These are phyloP conservation scores for Ascoidea asiatica DNA, from an alignment of 805 yeast species.

Conservation along the genomic window DNA sequence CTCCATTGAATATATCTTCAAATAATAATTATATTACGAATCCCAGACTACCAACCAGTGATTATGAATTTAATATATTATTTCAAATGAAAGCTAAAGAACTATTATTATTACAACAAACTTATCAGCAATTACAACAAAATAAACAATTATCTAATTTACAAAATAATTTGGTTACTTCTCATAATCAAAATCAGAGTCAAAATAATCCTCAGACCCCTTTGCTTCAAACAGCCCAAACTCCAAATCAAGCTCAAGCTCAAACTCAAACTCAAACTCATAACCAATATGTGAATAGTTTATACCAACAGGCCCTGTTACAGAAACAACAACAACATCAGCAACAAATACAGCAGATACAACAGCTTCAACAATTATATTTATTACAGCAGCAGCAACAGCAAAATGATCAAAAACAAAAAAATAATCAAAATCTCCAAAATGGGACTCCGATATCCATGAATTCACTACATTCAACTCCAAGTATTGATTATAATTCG, in stretches of 20 bases:
- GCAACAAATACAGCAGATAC: too few species aligned
- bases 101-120: neutral
- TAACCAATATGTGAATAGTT: neutral
- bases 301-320: neutral
- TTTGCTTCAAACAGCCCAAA: neutral
- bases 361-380: too few species aligned
- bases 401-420: constrained; percentile 12
- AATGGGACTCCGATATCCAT: too few species aligned
- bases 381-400: constrained; percentile 23
- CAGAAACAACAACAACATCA: constrained; percentile 12
- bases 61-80: neutral
- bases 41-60: neutral
- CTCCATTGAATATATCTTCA: neutral
- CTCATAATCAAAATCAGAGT: neutral
- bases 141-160: neutral
- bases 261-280: neutral
- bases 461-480: neutral
- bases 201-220: neutral
- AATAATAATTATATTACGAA: neutral
- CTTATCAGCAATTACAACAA: neutral
- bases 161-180: neutral
- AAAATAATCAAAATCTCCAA: too few species aligned
- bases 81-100: neutral
- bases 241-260: neutral
- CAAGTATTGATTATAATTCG: neutral